A percentile compares a stretch with the other conserved stretches of the same genome.
These are phyloP conservation scores for Chytriomyces sp. DNA, from an alignment of 192 early-diverging fungal genomes.

Conservation along the genomic window DNA sequence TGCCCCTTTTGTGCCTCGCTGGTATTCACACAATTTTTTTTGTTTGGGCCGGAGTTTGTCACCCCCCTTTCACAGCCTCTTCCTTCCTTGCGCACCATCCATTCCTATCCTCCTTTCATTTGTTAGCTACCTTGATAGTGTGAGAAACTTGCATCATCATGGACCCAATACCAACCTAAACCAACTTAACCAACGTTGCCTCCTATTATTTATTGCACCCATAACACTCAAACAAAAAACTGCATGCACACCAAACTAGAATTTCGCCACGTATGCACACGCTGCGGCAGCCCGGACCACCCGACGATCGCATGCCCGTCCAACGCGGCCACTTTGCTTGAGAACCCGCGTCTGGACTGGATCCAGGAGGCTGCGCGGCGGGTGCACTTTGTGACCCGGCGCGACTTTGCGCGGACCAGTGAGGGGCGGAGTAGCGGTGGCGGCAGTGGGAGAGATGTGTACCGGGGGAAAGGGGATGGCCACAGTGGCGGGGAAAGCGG, in stretches of 20 bases:
- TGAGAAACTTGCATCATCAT: no score
- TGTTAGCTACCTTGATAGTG: no score
- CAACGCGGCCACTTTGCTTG: background rate
- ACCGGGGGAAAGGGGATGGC: background rate
- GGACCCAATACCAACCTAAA: no score
- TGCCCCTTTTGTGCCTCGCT: background rate
- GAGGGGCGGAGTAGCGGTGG: background rate
- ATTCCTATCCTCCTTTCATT: no score
- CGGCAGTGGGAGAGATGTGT: background rate
- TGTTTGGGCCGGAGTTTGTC: no score
- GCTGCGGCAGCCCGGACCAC: constrained; percentile 43
- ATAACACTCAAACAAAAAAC: background rate
- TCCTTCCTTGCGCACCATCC: no score
- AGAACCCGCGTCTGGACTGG: constrained; percentile 23
- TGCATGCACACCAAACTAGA: constrained; percentile 40
- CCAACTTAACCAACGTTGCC: no score
- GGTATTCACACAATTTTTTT: background rate
- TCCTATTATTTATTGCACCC: no score
- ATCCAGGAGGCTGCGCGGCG: constrained; percentile 31
- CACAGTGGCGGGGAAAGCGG: background rate
- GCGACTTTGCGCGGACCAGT: constrained; percentile 48
- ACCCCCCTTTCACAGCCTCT: no score
- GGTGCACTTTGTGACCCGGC: constrained; percentile 46
- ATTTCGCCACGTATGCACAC: constrained; percentile 46
- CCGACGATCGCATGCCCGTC: constrained; percentile 42